Conservation (phyloP, 1,139 yeast genomes). For the Yamadazyma sp. region DNA sequence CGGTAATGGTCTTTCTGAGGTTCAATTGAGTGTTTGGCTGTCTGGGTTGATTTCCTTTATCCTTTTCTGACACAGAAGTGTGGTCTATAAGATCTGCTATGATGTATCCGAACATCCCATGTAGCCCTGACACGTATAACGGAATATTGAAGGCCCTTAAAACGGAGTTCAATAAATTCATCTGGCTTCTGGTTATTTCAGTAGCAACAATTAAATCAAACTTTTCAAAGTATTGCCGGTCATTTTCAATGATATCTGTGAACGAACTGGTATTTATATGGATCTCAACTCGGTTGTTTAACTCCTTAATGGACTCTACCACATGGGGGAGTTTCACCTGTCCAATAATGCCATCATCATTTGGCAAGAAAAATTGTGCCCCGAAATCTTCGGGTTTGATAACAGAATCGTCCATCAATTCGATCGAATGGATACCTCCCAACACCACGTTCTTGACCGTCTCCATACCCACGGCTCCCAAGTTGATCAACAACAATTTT, state of each 20-base stretch:
- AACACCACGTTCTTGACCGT: conserved; percentile 80
- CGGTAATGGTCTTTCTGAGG: conserved; percentile 50
- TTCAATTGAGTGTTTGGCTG: conserved; percentile 47
- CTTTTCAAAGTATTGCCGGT: conserved; percentile 45
- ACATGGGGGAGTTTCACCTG: conserved; percentile 55
- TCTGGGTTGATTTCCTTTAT: conserved; percentile 53
- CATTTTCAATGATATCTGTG: conserved; percentile 19
- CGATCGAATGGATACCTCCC: conserved; percentile 83
- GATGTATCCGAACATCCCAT: conserved; percentile 82
- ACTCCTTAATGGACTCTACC: conserved; percentile 55
- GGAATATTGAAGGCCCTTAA: conserved; percentile 62
- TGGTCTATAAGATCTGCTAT: conserved; percentile 77
- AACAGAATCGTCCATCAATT: conserved; percentile 59
- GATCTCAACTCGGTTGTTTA: conserved; percentile 75
- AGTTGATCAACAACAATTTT: conserved; percentile 61
- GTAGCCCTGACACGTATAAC: conserved; percentile 65
- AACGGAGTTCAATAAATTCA: conserved; percentile 46
- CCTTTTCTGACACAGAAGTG: conserved; percentile 40
- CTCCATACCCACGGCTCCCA: conserved; percentile 78
- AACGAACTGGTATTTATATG: conserved; percentile 39
- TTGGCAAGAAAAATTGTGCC: conserved; percentile 75
- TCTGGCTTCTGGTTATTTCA: conserved; percentile 49
- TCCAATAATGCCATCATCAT: conserved; percentile 50
- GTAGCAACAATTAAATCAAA: conserved; percentile 80
- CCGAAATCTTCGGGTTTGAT: conserved; percentile 67